Conservation (phyloP, 2,329 filamentous ascomycete genomes). For the Fusarium devonianum region DNA sequence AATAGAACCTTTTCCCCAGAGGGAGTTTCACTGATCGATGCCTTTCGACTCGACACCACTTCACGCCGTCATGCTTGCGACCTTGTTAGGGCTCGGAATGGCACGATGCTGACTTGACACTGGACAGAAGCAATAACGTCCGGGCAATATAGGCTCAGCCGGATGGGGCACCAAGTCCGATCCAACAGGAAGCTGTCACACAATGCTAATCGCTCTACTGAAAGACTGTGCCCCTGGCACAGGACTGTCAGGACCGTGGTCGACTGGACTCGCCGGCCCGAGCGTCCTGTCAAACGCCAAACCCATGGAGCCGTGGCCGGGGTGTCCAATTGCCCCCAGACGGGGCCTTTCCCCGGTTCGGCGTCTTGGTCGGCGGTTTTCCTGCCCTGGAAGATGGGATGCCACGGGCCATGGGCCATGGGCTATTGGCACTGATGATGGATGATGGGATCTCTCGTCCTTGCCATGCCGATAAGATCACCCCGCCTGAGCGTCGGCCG, state of each 20-base stretch:
- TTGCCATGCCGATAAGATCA: conserved; percentile 15
- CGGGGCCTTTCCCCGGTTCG: conserved; percentile 37
- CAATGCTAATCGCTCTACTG: conserved; percentile 1
- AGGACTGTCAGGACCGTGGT: conserved; percentile 18
- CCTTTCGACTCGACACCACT: neutral
- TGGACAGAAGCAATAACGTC: conserved; percentile 20
- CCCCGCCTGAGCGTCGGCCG: conserved; percentile 17
- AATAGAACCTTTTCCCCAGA: neutral
- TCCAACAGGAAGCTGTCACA: conserved; percentile 13
- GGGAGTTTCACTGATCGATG: no score
- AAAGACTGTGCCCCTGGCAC: conserved; percentile 11
- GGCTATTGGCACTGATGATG: conserved; percentile 8
- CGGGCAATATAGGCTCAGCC: conserved; percentile 18
- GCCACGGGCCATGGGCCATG: no score
- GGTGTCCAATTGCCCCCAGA: conserved; percentile 18
- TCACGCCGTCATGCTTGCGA: neutral
- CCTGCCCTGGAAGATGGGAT: conserved; percentile 3
- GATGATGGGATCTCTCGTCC: conserved; percentile 11
- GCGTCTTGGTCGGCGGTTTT: conserved; percentile 40
- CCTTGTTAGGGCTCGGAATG: neutral
- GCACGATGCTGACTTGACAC: conserved; percentile 11
- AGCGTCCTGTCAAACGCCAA: conserved; percentile 41
- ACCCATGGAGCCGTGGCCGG: conserved; percentile 32
- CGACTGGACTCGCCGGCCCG: conserved; percentile 29
- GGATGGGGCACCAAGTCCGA: conserved; percentile 22